Percentiles rank a stretch among this genome's conserved stretches.
Conservation (phyloP, 305 asterid genomes). For the Fraxinus latifolia region DNA sequence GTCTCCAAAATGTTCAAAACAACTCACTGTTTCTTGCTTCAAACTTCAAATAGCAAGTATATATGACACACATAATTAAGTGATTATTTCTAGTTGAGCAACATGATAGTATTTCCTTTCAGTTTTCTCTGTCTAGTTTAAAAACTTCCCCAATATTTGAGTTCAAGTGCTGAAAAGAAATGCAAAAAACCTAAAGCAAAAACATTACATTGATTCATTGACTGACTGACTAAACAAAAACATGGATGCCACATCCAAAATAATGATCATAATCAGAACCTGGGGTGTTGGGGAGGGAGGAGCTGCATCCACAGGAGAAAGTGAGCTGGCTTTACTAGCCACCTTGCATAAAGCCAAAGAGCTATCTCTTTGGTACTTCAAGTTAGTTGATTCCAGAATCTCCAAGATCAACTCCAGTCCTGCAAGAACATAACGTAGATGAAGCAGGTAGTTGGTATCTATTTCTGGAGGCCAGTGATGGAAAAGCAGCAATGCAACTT, state of each 20-base stretch:
- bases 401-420: slow-evolving; percentile 84
- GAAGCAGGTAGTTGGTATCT: slow-evolving; percentile 12
- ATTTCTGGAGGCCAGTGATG: slow-evolving; percentile 16
- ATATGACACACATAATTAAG: background rate
- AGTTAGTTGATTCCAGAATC: slow-evolving; percentile 65
- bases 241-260: slow-evolving; percentile 13
- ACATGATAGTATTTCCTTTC: background rate
- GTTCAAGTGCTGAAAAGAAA: background rate
- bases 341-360: slow-evolving; percentile 79
- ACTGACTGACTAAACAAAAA: background rate
- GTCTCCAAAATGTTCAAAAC: background rate
- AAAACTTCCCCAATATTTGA: background rate
- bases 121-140: background rate
- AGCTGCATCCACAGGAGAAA: slow-evolving; percentile 89
- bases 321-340: slow-evolving; percentile 77
- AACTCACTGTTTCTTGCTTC: background rate
- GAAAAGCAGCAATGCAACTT: slow-evolving; percentile 4
- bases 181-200: background rate
- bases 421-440: slow-evolving; percentile 30
- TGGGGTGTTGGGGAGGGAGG: slow-evolving; percentile 95
- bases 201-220: background rate
- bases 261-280: slow-evolving; percentile 38
- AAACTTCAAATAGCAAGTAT: background rate
- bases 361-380: slow-evolving; percentile 70
- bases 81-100: background rate